Evolutionary conservation across 352 stramenopile genomes (phyloP), one percentile per base, ranked within the genome.

Genomic region (Phytophthora parvispora): DNA sequence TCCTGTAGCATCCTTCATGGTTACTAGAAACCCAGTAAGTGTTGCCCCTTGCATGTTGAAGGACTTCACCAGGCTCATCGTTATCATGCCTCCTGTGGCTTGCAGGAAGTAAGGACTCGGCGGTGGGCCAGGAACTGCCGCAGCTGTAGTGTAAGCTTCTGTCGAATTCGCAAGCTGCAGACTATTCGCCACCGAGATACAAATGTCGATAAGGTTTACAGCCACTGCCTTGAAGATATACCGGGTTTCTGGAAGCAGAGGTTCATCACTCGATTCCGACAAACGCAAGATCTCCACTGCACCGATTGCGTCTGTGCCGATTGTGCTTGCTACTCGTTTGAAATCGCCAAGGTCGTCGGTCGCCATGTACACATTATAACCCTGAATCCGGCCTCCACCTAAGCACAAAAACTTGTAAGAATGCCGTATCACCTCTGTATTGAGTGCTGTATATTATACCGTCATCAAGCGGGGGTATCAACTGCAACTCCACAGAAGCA

Each of bases 141-240:
- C 68, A 48, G 18, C 28, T 12, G 40, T 27, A 18, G 81, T 93
- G 42, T 42, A 53, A 22, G 65, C 68, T 15, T 71, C 74, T 22
- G 70, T 49, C 13, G 32, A 28, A 16, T 45, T 43, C 4, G 63
- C 55, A 18, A 66, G 47, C 8, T 66, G 47, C 3, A 80, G 31
- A 49, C 29, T 75, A 15, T 10, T 65, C 0, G 62, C 53, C 4
- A 80, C 57, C 0, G 57, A 67, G 2, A 87, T 47, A 36, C 81
- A 91, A 9, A 86, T 67, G 49, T 90, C 81, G 4, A 74, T 48
- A 9, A 79, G 54, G 32, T 86, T 91, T 4, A 91, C 36, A 0
- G 81, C 85, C 15, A 90, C 48, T 8, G 69, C 75, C 42, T 89
- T 88, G 59, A 93, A 80, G 12, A 81, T 64, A 45, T 93, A 93